Evolutionary conservation across 768 basidiomycete genomes (phyloP).

Genomic region (Paxillus ammoniavirescens): DNA sequence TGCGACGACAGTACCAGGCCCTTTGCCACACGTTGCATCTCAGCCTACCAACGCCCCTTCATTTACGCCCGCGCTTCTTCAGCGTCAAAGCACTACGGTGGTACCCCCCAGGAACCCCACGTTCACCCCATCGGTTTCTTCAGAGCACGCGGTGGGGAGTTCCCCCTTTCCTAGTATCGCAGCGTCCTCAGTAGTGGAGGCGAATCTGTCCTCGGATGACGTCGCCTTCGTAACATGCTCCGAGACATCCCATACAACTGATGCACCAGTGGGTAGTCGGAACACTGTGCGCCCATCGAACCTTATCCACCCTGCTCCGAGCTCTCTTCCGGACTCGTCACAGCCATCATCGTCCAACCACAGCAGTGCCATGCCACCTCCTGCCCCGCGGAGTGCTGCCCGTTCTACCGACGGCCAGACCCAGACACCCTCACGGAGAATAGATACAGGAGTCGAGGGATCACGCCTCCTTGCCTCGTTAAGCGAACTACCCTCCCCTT

Average conservation of each 20-base stretch:
- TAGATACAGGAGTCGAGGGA: slow-evolving; percentile 5
- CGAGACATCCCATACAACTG: slow-evolving; percentile 17
- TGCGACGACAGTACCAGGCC: slow-evolving; percentile 8
- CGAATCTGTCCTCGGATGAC: slow-evolving; percentile 27
- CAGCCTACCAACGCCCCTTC: background rate
- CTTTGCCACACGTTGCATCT: background rate
- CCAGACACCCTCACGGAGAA: slow-evolving; percentile 7
- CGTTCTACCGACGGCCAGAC: slow-evolving; percentile 3
- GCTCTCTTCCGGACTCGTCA: slow-evolving; percentile 33
- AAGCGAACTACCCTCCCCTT: slow-evolving; percentile 46
- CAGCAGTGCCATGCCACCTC: slow-evolving; percentile 27
- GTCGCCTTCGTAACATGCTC: slow-evolving; percentile 25
- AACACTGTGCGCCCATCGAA: background rate
- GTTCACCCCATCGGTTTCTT: slow-evolving; percentile 1
- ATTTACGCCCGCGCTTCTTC: background rate
- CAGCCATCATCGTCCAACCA: slow-evolving; percentile 29
- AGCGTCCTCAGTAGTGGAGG: slow-evolving; percentile 6
- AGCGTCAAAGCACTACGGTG: slow-evolving; percentile 4
- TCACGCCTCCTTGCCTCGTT: slow-evolving; percentile 39
- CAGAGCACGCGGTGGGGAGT: background rate
- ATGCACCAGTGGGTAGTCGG: background rate
- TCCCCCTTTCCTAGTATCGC: background rate
- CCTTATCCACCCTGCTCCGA: slow-evolving; percentile 6
- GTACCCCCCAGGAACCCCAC: background rate
- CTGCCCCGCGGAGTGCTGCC: slow-evolving; percentile 19